Conservation (phyloP, 2,329 filamentous ascomycete genomes). For the Colletotrichum spinosum region DNA sequence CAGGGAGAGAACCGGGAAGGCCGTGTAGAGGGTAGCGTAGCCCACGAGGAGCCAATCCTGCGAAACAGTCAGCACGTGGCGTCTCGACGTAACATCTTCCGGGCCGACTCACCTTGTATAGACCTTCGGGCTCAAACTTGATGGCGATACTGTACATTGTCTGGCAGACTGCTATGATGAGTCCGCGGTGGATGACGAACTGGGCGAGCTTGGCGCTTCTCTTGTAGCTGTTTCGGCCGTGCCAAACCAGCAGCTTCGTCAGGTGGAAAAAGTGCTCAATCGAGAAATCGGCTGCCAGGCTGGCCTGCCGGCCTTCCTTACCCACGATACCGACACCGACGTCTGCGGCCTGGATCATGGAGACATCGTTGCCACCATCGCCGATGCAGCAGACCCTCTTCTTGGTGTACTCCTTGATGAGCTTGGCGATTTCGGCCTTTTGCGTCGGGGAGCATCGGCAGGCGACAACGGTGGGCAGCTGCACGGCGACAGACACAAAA, state of each 20-base stretch:
- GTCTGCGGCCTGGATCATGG: conserved; percentile 98
- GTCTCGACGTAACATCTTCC: background rate
- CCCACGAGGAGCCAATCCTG: conserved; percentile 95
- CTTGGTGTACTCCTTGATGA: conserved; percentile 92
- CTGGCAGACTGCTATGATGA: conserved; percentile 96
- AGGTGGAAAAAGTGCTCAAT: conserved; percentile 96
- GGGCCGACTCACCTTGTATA: conserved; percentile 75
- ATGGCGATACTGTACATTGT: conserved; percentile 97
- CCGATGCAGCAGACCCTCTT: conserved; percentile 98
- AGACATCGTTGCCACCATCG: conserved; percentile 97
- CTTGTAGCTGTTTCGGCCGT: conserved; percentile 97
- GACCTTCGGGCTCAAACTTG: conserved; percentile 90
- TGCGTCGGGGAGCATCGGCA: conserved; percentile 97
- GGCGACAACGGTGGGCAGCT: conserved; percentile 90
- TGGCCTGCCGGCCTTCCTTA: conserved; percentile 96
- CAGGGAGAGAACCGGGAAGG: conserved; percentile 89
- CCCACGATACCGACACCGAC: conserved; percentile 98
- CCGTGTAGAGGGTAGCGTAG: conserved; percentile 96
- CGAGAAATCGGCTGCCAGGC: conserved; percentile 94
- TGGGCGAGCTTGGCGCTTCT: conserved; percentile 94
- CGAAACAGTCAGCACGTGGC: conserved; percentile 39
- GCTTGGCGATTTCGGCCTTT: conserved; percentile 91
- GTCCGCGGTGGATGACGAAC: conserved; percentile 96
- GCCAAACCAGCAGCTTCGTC: conserved; percentile 98
- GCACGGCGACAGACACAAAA: conserved; percentile 90